These are phyloP conservation scores for Jatropha curcas DNA, from an alignment of 345 rosid species.

Conservation along the genomic window DNA sequence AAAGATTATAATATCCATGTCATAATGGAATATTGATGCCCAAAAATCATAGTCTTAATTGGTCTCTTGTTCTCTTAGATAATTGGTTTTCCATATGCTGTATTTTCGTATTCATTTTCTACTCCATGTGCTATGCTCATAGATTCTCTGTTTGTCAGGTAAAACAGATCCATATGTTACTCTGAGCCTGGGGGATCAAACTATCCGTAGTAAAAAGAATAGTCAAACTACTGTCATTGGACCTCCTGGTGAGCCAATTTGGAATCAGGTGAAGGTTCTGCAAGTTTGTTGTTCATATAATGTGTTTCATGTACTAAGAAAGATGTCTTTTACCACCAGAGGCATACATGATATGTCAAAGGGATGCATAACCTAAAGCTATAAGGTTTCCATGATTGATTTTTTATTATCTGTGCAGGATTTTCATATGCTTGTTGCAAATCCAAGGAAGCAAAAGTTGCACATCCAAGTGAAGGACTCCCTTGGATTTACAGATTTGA, in stretches of 20 bases:
- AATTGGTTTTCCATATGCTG: neutral
- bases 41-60: neutral
- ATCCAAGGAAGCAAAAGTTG: slow-evolving; percentile 84
- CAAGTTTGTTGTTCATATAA: slow-evolving; percentile 13
- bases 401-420: slow-evolving; percentile 57
- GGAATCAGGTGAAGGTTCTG: slow-evolving; percentile 83
- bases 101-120: neutral
- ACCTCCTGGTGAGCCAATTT: slow-evolving; percentile 92
- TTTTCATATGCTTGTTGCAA: slow-evolving; percentile 88
- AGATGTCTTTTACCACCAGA: neutral
- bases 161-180: slow-evolving; percentile 97
- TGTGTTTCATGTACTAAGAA: slow-evolving; percentile 16
- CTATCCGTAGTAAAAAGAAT: slow-evolving; percentile 90
- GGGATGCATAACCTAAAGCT: slow-evolving; percentile 2
- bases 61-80: slow-evolving; percentile 18
- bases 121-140: slow-evolving; percentile 9
- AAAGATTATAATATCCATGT: too few relatives aligned
- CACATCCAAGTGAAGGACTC: slow-evolving; percentile 77
- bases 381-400: slow-evolving; percentile 9
- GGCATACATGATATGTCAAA: neutral
- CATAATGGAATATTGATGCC: neutral
- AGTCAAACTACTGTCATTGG: slow-evolving; percentile 96
- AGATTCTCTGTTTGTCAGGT: slow-evolving; percentile 46
- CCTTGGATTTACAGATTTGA: slow-evolving; percentile 79
- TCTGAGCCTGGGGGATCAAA: slow-evolving; percentile 79